Evolutionary conservation across 2,329 filamentous ascomycete species (phyloP), one percentile per base, ranked within the genome.

Genomic region (Dissoconium aciculare): DNA sequence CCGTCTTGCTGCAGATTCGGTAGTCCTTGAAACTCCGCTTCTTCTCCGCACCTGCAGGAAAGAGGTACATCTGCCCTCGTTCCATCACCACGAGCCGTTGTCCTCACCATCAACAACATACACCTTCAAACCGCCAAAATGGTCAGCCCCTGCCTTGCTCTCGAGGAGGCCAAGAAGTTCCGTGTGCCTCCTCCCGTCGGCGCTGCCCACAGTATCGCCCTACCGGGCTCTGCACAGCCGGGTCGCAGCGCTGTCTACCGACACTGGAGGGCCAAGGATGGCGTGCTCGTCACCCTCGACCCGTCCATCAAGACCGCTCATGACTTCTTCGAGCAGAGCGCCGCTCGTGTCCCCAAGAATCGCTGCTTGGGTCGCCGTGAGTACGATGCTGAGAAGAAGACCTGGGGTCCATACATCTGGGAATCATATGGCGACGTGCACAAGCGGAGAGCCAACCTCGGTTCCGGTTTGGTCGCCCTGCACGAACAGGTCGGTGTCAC

Each of bases 381-480:
- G 4, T 95, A 82, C 68, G 75, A 92, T 55, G 57, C 78, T 3
- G 59, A 58, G 21, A 81, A 74, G 28, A 77, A 84, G 60, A 67
- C 69, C 2, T 93, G 71, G 57, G 74, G 77, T 35, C 71, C 71
- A 42, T 98, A 79, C 52, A 66, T 75, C 36, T 95, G 85, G 84
- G 60, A 85, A 45, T 80, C 76, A 36, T 95, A 92, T 49, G 67
- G 65, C 46, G 73, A 89, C 37, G 69, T 87, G n/a, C 74, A 78
- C 37, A 67, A 71, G 59, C 71, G 85, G 51, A 74, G 81, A 50
- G 78, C 77, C 51, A 81, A 89, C 54, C 70, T 94, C 44, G 89
- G 89, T 40, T 78, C 77, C 23, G 89, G 87, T 35, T 57, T 95
- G 28, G 75, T 85, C 23, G 78, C 89, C 56, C 59, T 95, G 43